Conservation (phyloP, 331 rosid genomes). For the Malus hybrid region DNA sequence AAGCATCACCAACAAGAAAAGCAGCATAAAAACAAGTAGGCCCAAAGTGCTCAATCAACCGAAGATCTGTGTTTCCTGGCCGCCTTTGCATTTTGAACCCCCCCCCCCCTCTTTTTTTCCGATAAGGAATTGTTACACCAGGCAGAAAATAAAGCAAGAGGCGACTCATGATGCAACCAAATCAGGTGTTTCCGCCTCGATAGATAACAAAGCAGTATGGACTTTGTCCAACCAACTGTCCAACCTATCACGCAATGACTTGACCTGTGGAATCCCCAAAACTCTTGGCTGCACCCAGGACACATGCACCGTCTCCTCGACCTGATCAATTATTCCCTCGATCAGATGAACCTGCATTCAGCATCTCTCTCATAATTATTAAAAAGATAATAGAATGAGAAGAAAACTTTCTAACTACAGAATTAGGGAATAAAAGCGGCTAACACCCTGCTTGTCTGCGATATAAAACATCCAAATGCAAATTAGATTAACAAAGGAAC, state of each 20-base stretch:
- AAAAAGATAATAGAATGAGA: neutral
- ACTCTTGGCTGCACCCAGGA: conserved; percentile 99
- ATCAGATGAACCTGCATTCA: conserved; percentile 86
- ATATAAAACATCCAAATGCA: neutral
- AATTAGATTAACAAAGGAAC: neutral
- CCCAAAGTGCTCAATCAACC: conserved; percentile 33
- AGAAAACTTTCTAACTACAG: neutral
- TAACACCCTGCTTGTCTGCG: neutral
- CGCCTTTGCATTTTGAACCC: conserved; percentile 26
- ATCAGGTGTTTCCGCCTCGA: conserved; percentile 99
- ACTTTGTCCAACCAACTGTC: conserved; percentile 85
- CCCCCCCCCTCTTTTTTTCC: conserved; percentile 1
- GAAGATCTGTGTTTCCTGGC: conserved; percentile 22
- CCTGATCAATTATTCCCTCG: conserved; percentile 97
- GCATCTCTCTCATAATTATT: neutral
- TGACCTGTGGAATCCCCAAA: conserved; percentile 80
- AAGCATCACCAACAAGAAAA: conserved; percentile 39
- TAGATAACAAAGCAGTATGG: conserved; percentile 71
- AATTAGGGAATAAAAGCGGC: neutral
- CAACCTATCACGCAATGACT: conserved; percentile 77
- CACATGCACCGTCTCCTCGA: conserved; percentile 85
- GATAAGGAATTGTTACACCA: conserved; percentile 43
- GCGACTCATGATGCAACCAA: conserved; percentile 62
- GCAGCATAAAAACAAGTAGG: conserved; percentile 33
- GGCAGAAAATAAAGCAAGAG: conserved; percentile 27